Base-by-base conservation (phyloP, 2,329 filamentous ascomycete species). In the Ceratocystis cacaofunesta region DNA sequence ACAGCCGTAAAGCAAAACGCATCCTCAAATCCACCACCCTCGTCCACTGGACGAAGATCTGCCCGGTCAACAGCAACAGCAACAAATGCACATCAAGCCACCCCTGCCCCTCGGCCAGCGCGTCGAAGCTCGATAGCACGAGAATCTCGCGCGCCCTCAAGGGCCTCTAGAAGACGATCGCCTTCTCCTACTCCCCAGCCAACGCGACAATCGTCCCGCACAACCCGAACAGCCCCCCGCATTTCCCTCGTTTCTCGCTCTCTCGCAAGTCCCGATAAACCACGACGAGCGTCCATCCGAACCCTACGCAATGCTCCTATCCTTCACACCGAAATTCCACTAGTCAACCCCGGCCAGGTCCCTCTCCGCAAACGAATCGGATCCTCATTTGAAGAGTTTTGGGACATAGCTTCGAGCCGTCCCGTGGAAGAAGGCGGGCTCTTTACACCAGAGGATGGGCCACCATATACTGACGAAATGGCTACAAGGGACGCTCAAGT, bases 401-500 rank as follows among this genome's bases (percentile, higher is more conserved):
- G 85, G 71, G 71, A 75, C 17, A 75, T 76, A 64, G 82, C 79
- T 1, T 76, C 76, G 17, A 71, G 75, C 2, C 77, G 85, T 62
- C 78, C 82, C 3, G 77, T 85, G 3, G 80, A 83, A 61, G 77
- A 84, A 61, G 84, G 84, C 41, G 85, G 85, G 4, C 74, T 82
- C n/a, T 74, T 78, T 30, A 72, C 76, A 2, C 74, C 78, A 1
- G 83, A 87, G 65, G 82, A 86, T 75, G 81, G 79, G 0, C 78
- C 79, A 0, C 73, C 74, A 17, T 82, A 82, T 69, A 86, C 85
- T 0, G 78, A 84, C 10, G 83, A 87, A 64, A 79, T 83, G 71
- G 85, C 86, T 1, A 73, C 76, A 57, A 80, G 81, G 64, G 91
- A 96, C 74, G 91, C 90, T 1, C 76, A 76, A 17, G 76, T 85